Conservation (phyloP, 1,284 basidiomycete genomes). For the Calocybe gambosa region DNA sequence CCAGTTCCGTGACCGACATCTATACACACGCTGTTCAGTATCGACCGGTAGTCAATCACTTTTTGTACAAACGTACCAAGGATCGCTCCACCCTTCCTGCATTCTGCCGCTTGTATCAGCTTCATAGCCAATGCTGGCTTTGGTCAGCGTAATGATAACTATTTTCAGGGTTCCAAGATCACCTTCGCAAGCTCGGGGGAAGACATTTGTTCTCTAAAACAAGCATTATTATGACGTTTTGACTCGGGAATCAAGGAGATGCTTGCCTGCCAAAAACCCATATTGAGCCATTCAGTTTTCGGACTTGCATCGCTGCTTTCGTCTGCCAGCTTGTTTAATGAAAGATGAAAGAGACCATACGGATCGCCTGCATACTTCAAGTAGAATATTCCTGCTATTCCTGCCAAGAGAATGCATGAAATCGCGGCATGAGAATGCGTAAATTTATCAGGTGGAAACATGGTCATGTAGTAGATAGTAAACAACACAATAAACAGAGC, state of each 20-base stretch:
- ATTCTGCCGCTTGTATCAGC: slow-evolving; percentile 39
- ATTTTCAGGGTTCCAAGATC: background rate
- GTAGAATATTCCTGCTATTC: background rate
- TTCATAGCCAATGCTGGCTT: slow-evolving; percentile 48
- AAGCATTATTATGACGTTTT: too few relatives aligned
- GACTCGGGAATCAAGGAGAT: background rate
- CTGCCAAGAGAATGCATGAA: background rate
- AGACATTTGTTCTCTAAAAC: slow-evolving; percentile 39
- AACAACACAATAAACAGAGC: background rate
- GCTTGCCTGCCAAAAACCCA: slow-evolving; percentile 59
- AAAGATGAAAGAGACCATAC: slow-evolving; percentile 49
- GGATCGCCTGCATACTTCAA: slow-evolving; percentile 30
- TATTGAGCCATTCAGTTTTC: slow-evolving; percentile 63
- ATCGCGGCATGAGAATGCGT: background rate
- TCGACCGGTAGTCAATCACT: background rate
- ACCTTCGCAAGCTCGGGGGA: slow-evolving; percentile 61
- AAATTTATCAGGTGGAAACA: background rate
- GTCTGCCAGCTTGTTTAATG: slow-evolving; percentile 36
- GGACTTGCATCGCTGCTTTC: slow-evolving; percentile 28
- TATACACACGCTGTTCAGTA: slow-evolving; percentile 17
- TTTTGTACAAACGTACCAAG: slow-evolving; percentile 35
- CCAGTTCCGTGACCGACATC: slow-evolving; percentile 72
- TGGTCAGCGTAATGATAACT: background rate
- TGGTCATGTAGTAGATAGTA: background rate
- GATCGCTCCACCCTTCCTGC: slow-evolving; percentile 36